Percentiles rank a stretch among this genome's conserved stretches.
Conservation (phyloP, 352 stramenopile genomes). For the Globisporangium canariense region DNA sequence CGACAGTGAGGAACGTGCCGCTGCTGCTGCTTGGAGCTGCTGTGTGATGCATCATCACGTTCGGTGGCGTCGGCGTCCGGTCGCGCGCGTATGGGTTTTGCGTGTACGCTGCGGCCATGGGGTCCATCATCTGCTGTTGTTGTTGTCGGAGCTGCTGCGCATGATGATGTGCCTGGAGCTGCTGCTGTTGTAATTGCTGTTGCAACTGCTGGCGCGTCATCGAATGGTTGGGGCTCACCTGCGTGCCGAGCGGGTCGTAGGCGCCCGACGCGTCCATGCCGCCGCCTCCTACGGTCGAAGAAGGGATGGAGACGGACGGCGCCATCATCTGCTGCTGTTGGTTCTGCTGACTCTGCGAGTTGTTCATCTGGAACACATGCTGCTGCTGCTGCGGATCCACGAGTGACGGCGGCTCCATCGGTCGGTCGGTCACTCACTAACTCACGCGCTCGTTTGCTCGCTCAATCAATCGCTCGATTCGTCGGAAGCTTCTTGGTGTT, state of each 20-base stretch:
- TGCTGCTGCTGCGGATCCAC: constrained; percentile 16
- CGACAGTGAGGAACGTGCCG: neutral
- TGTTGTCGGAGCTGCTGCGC: constrained; percentile 19
- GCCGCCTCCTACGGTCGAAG: neutral
- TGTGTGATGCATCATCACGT: constrained; percentile 13
- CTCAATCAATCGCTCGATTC: neutral
- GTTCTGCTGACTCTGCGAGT: neutral
- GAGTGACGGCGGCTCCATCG: constrained; percentile 13
- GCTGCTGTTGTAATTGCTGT: constrained; percentile 10
- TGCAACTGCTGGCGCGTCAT: constrained; percentile 20
- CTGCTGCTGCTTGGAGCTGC: neutral
- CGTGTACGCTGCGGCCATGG: constrained; percentile 15
- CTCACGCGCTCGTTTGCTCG: neutral
- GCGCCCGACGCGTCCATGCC: neutral
- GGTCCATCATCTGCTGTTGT: constrained; percentile 16
- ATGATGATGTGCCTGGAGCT: neutral
- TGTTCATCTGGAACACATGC: constrained; percentile 11
- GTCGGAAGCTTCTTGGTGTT: no score
- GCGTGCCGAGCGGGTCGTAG: constrained; percentile 9
- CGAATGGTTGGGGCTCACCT: constrained; percentile 5
- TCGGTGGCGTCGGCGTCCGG: constrained; percentile 17
- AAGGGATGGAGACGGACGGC: neutral
- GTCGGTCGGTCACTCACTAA: neutral
- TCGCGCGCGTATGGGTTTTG: constrained; percentile 16
- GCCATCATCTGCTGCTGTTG: neutral